Conservation (phyloP, 2,329 filamentous ascomycete species). For the Penicillium sp. region DNA sequence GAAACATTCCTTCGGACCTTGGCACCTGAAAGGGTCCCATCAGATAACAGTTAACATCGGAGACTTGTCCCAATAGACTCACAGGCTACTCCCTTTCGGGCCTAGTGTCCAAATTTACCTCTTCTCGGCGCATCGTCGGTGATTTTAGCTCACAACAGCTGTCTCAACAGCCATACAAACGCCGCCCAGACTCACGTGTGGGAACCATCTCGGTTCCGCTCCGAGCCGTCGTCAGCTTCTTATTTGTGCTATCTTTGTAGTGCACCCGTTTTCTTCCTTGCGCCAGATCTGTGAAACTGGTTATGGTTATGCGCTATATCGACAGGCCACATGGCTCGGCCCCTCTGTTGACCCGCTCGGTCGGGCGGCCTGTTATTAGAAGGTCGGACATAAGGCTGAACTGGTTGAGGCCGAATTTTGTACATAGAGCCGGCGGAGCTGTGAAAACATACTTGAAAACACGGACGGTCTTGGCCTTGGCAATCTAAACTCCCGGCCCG, state of each 20-base stretch:
- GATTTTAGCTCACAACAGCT: not conserved
- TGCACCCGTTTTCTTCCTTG: not conserved
- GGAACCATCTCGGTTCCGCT: not conserved
- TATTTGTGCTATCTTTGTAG: not conserved
- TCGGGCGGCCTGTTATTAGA: not conserved
- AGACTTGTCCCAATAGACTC: not conserved
- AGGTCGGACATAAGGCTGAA: not conserved
- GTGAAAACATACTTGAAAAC: no score
- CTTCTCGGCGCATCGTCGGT: conserved; percentile 10
- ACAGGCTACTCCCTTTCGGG: not conserved
- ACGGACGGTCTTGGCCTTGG: no score
- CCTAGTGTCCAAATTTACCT: not conserved
- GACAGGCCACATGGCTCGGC: not conserved
- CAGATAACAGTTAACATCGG: conserved; percentile 15
- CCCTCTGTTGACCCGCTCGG: not conserved
- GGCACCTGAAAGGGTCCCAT: not conserved
- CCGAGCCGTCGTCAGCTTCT: not conserved
- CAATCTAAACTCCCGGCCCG: no score
- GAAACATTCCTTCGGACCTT: not conserved
- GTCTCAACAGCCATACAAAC: not conserved
- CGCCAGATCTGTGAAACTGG: not conserved
- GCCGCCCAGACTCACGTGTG: not conserved
- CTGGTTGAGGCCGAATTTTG: no score
- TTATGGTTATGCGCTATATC: not conserved
- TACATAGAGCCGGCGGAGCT: no score